Base-by-base conservation (phyloP, 306 rosid genomes). In the Quercus agrifolia region DNA sequence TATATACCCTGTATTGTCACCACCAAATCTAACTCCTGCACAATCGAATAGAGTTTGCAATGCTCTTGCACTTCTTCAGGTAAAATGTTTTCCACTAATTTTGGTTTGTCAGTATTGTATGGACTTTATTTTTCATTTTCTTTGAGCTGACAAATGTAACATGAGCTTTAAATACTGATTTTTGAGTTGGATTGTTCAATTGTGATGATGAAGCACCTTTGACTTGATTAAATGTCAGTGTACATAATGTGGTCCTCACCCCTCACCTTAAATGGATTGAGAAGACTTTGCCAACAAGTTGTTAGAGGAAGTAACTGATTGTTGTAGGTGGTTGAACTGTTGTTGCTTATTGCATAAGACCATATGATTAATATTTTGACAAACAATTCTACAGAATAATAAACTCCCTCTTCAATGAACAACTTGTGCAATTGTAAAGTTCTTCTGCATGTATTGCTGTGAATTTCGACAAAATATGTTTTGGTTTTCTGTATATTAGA, bases 21-120 rank as follows among this genome's bases (percentile, higher is more conserved):
- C 93, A 4, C 91, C 94, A 63, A 87, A 87, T 80, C 90, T 94
- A 57, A 85, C 93, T 57, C 85, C 86, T 18, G 88, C 81, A 10
- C 98, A 94, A 74, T 94, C 98, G 20, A 92, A 87, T 81, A 89
- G 97, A 80, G 94, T 89, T 59, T 94, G 98, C 89, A 94, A 94
- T 78, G 94, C 94, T 14, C 94, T 94, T 76, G 94, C 97, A 4
- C 91, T 94, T 83, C 97, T 94, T 77, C 97, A 94, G 97, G 98
- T 92, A 38, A 79, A 72, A 79, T 78, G 25, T 68, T 73, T 70
- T 69, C 54, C 28, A n/a, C 62, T 33, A 49, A 33, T 67, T 33
- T 67, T 25, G 35, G 30, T 33, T 5, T 63, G 17, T 28, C n/a
- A 13, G 5, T 28, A 27, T 13, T 28, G 18, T 63, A 5, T 27